Conservation (phyloP, 2,329 filamentous ascomycete species). For the Diplodia scrobiculata region DNA sequence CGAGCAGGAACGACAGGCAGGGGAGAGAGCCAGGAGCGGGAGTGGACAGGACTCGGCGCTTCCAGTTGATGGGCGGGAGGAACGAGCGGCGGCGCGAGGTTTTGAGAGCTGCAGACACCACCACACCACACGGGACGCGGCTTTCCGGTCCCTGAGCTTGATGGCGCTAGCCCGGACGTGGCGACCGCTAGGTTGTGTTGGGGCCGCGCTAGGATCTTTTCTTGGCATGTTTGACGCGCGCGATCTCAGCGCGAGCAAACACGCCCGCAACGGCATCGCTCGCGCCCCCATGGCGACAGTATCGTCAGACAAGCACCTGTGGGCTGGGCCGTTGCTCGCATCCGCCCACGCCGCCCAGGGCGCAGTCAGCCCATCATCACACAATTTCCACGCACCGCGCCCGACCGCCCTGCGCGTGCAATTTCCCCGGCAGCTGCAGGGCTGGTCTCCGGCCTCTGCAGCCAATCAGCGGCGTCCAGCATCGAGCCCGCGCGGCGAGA, state of each 20-base stretch:
- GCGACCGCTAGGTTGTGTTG: background rate
- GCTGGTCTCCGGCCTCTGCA: conserved; percentile 16
- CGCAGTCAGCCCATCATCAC: conserved; percentile 25
- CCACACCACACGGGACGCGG: conserved; percentile 16
- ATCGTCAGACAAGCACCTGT: conserved; percentile 25
- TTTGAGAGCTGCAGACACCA: conserved; percentile 8
- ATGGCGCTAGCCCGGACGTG: conserved; percentile 4
- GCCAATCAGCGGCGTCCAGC: conserved; percentile 7
- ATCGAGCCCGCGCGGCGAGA: background rate
- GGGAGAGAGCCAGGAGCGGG: conserved; percentile 12
- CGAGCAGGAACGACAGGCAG: conserved; percentile 9
- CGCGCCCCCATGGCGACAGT: conserved; percentile 22
- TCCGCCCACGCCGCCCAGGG: background rate
- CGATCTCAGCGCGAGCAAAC: conserved; percentile 14
- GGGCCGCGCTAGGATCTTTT: conserved; percentile 1
- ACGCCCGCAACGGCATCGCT: background rate
- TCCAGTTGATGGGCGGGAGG: conserved; percentile 11
- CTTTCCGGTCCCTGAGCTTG: conserved; percentile 18
- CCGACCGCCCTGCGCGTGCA: conserved; percentile 2
- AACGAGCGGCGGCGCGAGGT: conserved; percentile 1
- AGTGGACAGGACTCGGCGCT: conserved; percentile 8
- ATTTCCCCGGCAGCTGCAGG: conserved; percentile 25
- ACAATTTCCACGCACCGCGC: conserved; percentile 19
- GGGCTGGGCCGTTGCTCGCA: background rate
- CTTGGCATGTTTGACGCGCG: conserved; percentile 17